Percentiles rank a stretch among this genome's conserved stretches.
Evolutionary conservation across 169 alveolate genomes (phyloP).

Genomic region (Plasmodium cynomolgi): DNA sequence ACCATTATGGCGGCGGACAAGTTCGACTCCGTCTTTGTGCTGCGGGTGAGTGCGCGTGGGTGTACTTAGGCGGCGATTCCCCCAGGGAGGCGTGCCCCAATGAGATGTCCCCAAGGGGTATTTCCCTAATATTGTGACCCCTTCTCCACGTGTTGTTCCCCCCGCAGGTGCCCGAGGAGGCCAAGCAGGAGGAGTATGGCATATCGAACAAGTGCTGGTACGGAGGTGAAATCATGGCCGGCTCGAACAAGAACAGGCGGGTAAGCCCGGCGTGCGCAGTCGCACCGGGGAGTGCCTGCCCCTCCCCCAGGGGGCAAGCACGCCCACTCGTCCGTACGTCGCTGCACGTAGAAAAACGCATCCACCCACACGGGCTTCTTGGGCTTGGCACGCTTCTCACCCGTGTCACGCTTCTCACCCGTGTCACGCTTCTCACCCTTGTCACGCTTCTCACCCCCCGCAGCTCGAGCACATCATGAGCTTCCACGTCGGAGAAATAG

Average conservation of each 20-base stretch:
- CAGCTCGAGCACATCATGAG: conserved; percentile 90
- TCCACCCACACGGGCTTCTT: not conserved
- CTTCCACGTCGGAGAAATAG: conserved; percentile 98
- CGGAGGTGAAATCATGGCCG: conserved; percentile 74
- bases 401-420: not conserved
- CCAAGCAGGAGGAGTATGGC: conserved; percentile 77
- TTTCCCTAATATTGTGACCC: not conserved
- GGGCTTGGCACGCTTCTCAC: not conserved
- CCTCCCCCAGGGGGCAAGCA: not conserved
- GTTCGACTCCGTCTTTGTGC: conserved; percentile 78
- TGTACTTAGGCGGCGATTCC: not conserved
- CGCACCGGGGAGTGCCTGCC: not conserved
- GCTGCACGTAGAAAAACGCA: not conserved
- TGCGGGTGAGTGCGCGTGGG: conserved; percentile 25
- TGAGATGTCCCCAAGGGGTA: not conserved
- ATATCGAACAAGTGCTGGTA: conserved; percentile 75
- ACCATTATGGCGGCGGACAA: conserved; percentile 91
- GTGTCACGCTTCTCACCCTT: not conserved
- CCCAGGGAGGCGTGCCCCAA: not conserved
- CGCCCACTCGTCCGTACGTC: not conserved
- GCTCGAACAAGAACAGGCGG: conserved; percentile 65
- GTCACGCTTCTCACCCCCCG: conserved; percentile 27
- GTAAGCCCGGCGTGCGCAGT: conserved; percentile 5
- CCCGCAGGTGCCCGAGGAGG: conserved; percentile 72
- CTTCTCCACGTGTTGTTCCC: not conserved